Evolutionary conservation across 2,329 filamentous ascomycete genomes (phyloP).

Genomic region (Xylariaceae sp.): DNA sequence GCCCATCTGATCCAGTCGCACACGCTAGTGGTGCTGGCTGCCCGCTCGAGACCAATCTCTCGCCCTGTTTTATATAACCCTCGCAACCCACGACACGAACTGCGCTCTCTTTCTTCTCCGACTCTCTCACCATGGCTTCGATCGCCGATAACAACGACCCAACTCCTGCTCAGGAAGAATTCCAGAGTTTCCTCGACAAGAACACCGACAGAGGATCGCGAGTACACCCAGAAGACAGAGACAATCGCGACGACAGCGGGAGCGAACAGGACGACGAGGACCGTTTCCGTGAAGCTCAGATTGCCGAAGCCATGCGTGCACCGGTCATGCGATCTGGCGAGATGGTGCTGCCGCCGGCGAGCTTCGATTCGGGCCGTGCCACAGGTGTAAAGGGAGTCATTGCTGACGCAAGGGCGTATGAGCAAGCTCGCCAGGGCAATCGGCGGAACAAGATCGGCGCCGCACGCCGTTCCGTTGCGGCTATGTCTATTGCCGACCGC

Average conservation of each 20-base stretch:
- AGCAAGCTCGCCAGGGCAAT: constrained; percentile 56
- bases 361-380: constrained; percentile 62
- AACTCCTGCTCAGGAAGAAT: constrained; percentile 62
- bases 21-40: constrained; percentile 5
- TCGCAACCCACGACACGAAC: constrained; percentile 9
- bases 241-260: constrained; percentile 41
- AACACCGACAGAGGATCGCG: constrained; percentile 41
- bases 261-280: constrained; percentile 53
- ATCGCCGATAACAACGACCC: constrained; percentile 33
- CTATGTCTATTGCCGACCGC: constrained; percentile 38
- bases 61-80: constrained; percentile 15
- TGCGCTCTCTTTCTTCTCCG: constrained; percentile 3
- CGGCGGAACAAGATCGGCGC: constrained; percentile 49
- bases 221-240: constrained; percentile 56
- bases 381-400: constrained; percentile 86
- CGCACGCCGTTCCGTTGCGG: constrained; percentile 52
- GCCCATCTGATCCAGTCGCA: constrained; percentile 5
- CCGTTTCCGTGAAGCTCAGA: constrained; percentile 46
- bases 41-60: constrained; percentile 2
- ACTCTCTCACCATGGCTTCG: constrained; percentile 41
- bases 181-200: constrained; percentile 56
- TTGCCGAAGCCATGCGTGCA: constrained; percentile 62
- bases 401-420: constrained; percentile 73
- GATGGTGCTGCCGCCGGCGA: constrained; percentile 56
- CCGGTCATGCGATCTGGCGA: constrained; percentile 44